Conservation (phyloP, 495 filamentous ascomycete genomes). For the Hyaloscypha variabilis region DNA sequence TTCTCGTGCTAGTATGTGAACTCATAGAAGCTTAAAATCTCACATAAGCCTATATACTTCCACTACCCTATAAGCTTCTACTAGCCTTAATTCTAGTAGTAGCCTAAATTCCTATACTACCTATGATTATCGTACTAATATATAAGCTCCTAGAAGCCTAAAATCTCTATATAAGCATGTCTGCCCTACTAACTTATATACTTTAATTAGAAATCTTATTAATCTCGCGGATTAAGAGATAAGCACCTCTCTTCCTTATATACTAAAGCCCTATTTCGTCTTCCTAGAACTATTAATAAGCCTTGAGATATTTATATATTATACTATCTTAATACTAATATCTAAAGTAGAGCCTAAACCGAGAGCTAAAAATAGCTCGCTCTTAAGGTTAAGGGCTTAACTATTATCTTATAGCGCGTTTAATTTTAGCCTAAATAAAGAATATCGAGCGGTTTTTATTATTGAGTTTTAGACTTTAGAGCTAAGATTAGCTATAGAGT, state of each 20-base stretch:
- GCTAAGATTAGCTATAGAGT: conserved; percentile 8
- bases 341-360: conserved; percentile 1
- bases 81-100: not conserved
- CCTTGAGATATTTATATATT: conserved; percentile 3
- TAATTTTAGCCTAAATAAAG: conserved; percentile 10
- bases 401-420: conserved; percentile 3
- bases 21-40: conserved; percentile 6
- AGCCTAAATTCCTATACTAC: not conserved
- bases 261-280: too few species aligned
- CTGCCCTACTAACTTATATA: too few species aligned
- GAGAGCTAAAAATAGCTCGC: conserved; percentile 5
- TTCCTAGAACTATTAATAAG: not conserved
- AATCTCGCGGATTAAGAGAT: too few species aligned
- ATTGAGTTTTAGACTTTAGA: conserved; percentile 13
- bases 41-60: conserved; percentile 1
- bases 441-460: conserved; percentile 12
- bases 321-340: not conserved
- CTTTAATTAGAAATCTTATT: too few species aligned
- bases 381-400: conserved; percentile 2
- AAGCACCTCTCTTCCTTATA: too few species aligned
- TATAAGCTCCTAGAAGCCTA: not conserved
- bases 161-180: not conserved
- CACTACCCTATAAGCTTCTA: not conserved
- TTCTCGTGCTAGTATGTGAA: conserved; percentile 4
- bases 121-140: not conserved